Evolutionary conservation across 225 moss, liverwort and hornwort species (phyloP).

Genomic region (Thuidium tamariscinum): DNA sequence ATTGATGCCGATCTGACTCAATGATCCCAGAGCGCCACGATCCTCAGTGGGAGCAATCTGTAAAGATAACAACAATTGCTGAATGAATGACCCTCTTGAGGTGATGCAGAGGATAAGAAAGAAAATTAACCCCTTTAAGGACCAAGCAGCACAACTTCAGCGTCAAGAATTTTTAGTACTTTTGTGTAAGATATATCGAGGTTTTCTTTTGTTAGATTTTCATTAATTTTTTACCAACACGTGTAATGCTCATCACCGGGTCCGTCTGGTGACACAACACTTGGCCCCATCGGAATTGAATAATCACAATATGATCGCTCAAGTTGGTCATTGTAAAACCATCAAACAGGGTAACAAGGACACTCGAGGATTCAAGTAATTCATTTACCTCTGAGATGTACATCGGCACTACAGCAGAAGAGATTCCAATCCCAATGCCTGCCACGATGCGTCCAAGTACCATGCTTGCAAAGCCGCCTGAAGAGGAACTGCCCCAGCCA

Average conservation of each 20-base stretch:
- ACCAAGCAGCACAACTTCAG: not conserved
- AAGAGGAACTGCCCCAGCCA: slow-evolving; percentile 21
- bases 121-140: not conserved
- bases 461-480: slow-evolving; percentile 39
- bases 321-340: not conserved
- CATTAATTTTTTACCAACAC: not conserved
- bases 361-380: not conserved
- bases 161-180: not conserved
- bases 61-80: not conserved
- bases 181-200: not conserved
- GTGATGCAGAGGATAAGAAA: not conserved
- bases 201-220: not conserved
- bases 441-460: slow-evolving; percentile 36
- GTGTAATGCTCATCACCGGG: not conserved
- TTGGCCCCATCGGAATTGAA: not conserved
- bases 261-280: not conserved
- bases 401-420: slow-evolving; percentile 38
- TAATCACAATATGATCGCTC: not conserved
- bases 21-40: slow-evolving; percentile 37
- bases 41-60: slow-evolving; percentile 45
- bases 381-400: slow-evolving; percentile 44
- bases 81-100: not conserved
- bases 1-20: slow-evolving; percentile 35
- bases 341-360: not conserved
- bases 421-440: slow-evolving; percentile 43